phyloP scores from a whole-genome alignment of 371 early-diverging fungal species.

The Choanephora cucurbitarum region DNA sequence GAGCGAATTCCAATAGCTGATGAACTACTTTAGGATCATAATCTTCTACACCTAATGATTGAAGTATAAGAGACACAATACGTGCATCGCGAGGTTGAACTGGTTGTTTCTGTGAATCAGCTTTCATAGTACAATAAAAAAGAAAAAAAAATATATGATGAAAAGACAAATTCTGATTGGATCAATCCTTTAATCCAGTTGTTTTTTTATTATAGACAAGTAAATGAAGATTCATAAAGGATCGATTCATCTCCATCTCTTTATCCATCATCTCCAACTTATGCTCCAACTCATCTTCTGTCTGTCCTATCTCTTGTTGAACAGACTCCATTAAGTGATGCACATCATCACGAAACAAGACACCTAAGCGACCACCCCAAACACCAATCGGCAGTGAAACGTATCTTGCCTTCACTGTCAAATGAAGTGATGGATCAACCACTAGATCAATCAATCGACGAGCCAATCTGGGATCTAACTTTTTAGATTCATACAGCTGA shows the following conservation, averaged over 20 bases:
- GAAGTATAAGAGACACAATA: constrained; percentile 90
- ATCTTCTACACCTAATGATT: constrained; percentile 92
- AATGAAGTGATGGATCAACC: constrained; percentile 6
- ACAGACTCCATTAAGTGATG: constrained; percentile 30
- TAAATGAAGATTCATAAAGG: constrained; percentile 47
- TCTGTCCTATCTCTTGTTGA: constrained; percentile 15
- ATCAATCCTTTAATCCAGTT: too few relatives aligned
- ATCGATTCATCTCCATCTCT: constrained; percentile 37
- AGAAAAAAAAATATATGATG: too few relatives aligned
- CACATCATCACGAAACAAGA: constrained; percentile 46
- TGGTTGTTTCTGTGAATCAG: constrained; percentile 26
- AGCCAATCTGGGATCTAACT: constrained; percentile 41
- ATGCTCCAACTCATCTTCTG: constrained; percentile 28
- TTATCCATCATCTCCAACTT: constrained; percentile 33
- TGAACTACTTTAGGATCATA: constrained; percentile 97
- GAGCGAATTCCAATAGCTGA: constrained; percentile 95
- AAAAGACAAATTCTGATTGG: too few relatives aligned
- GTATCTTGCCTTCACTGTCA: constrained; percentile 28
- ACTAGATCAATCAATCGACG: constrained; percentile 36
- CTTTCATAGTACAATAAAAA: background rate
- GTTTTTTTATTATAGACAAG: background rate
- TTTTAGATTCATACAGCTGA: constrained; percentile 30
- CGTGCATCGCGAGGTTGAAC: constrained; percentile 85
- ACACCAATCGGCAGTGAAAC: constrained; percentile 45
- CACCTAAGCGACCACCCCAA: constrained; percentile 50